These are phyloP conservation scores for Pulicaria dysenterica DNA, from an alignment of 129 eudicot species.

Conservation along the genomic window DNA sequence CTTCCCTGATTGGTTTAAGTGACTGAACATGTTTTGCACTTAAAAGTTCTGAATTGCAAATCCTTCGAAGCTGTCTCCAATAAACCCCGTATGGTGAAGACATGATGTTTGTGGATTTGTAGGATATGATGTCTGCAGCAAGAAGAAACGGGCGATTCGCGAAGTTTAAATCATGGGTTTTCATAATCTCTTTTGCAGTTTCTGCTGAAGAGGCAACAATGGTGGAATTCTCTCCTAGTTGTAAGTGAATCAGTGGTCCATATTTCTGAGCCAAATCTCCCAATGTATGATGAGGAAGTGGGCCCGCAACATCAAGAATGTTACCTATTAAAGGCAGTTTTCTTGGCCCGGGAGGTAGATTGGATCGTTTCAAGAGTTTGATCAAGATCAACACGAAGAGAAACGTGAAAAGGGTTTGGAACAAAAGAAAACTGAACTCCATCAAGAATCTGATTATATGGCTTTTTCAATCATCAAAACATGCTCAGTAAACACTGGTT, in stretches of 20 bases:
- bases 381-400: constrained; percentile 25
- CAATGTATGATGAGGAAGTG: constrained; percentile 42
- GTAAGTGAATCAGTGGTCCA: constrained; percentile 43
- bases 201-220: constrained; percentile 37
- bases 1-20: constrained; percentile 38
- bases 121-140: constrained; percentile 37
- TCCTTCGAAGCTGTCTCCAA: constrained; percentile 46
- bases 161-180: constrained; percentile 43
- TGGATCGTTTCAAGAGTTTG: constrained; percentile 22
- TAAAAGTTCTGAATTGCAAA: constrained; percentile 43
- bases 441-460: constrained; percentile 25
- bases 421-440: constrained; percentile 24
- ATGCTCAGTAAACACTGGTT: neutral
- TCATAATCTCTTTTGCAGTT: constrained; percentile 44
- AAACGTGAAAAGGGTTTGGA: constrained; percentile 28
- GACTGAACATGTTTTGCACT: constrained; percentile 41
- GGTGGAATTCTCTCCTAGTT: constrained; percentile 45
- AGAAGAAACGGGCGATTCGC: constrained; percentile 40
- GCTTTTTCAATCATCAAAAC: neutral
- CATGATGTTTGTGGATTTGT: constrained; percentile 41
- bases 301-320: constrained; percentile 35
- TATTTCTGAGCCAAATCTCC: constrained; percentile 33
- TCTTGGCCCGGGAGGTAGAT: constrained; percentile 44
- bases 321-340: constrained; percentile 40
- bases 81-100: constrained; percentile 40